Evolutionary conservation across 495 filamentous ascomycete genomes (phyloP).

Genomic region (Penicillium atrosanguineum): DNA sequence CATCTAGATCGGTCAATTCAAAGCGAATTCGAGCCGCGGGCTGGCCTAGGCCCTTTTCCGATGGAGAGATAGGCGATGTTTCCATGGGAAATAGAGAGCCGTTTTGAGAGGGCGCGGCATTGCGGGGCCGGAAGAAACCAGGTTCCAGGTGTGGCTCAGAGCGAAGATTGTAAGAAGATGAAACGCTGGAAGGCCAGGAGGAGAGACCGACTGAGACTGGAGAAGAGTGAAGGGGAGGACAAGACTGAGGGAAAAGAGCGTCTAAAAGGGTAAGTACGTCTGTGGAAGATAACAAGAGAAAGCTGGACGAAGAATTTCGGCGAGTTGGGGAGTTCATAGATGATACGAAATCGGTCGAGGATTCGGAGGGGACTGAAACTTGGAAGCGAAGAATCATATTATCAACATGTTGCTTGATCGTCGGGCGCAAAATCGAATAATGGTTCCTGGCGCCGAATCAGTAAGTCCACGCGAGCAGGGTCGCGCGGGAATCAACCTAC

Average conservation of each 20-base stretch:
- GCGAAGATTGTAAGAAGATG: conserved; percentile 8
- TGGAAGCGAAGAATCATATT: conserved; percentile 67
- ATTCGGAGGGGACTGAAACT: neutral
- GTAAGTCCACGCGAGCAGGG: neutral
- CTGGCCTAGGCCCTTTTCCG: conserved; percentile 26
- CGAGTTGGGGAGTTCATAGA: neutral
- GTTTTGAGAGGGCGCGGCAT: conserved; percentile 17
- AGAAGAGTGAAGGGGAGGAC: conserved; percentile 25
- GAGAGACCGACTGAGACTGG: conserved; percentile 17
- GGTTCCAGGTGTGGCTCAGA: conserved; percentile 22
- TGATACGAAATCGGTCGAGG: neutral
- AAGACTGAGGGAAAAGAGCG: conserved; percentile 37
- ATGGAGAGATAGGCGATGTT: conserved; percentile 22
- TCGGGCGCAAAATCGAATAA: conserved; percentile 44
- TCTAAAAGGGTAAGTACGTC: conserved; percentile 42
- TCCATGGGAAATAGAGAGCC: conserved; percentile 31
- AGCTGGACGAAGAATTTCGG: conserved; percentile 28
- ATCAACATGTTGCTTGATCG: conserved; percentile 71
- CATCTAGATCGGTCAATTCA: conserved; percentile 40
- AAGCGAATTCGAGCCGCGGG: conserved; percentile 45
- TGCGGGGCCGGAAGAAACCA: conserved; percentile 28
- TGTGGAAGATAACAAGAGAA: conserved; percentile 40
- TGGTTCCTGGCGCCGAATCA: conserved; percentile 28
- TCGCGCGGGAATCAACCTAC: conserved; percentile 28
- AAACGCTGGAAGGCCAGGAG: conserved; percentile 13